Percentiles rank a stretch among this genome's conserved stretches.
Evolutionary conservation across 1,284 basidiomycete genomes (phyloP).

Genomic region (Chalciporus sp.): DNA sequence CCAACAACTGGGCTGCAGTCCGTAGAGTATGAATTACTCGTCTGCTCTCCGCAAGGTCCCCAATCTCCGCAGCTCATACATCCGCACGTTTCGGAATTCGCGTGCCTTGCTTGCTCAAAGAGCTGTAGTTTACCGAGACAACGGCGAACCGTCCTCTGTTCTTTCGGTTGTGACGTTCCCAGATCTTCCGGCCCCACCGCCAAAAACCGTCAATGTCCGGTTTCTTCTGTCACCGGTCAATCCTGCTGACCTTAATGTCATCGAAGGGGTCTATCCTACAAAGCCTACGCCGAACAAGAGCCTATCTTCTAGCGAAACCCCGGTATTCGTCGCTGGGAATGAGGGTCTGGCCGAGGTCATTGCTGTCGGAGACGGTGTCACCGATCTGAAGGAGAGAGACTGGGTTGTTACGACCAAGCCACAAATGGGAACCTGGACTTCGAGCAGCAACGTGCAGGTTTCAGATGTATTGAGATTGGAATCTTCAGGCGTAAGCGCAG

Average conservation of each 20-base stretch:
- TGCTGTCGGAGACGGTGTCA: constrained; percentile 57
- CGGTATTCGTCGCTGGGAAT: constrained; percentile 72
- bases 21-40: neutral
- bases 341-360: constrained; percentile 76
- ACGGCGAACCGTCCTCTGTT: constrained; percentile 63
- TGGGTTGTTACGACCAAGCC: constrained; percentile 73
- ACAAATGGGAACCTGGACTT: constrained; percentile 81
- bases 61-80: neutral
- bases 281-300: constrained; percentile 52
- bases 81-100: constrained; percentile 28
- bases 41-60: neutral
- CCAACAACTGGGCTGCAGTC: too few species aligned
- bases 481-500: constrained; percentile 50
- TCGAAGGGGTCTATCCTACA: constrained; percentile 80
- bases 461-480: constrained; percentile 67
- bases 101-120: constrained; percentile 41
- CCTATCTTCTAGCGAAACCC: constrained; percentile 36
- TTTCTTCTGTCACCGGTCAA: constrained; percentile 81
- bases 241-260: constrained; percentile 79
- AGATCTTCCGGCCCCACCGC: constrained; percentile 51
- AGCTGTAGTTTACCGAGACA: constrained; percentile 63
- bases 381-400: constrained; percentile 57
- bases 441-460: constrained; percentile 53
- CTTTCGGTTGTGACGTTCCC: constrained; percentile 57
- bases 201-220: constrained; percentile 62